Base-by-base conservation (phyloP, 805 yeast genomes). In the Metschnikowia peoriensis region DNA sequence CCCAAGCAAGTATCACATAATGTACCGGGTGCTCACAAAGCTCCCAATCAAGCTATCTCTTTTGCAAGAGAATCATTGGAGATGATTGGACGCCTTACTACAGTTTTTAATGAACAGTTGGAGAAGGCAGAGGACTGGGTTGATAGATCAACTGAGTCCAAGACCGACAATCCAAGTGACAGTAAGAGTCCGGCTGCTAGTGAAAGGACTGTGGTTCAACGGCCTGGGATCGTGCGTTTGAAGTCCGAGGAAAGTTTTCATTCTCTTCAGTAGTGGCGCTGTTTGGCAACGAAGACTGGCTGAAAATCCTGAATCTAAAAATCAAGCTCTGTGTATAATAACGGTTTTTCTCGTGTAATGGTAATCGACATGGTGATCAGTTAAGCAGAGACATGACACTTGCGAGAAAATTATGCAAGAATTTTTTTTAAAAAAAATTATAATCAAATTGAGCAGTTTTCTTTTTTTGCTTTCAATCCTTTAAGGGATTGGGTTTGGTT, bases 1-100 rank as follows among this genome's bases (percentile, higher is more conserved):
- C 99, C 98, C 0, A 69, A 78, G 40, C 64, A 38, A 80, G 85
- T 61, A 81, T 50, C 57, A 1, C 54, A 50, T 38, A 53, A 40
- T 28, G 51, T 53, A 2, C 44, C 51, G 16, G 41, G 52, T 39
- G 48, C 53, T 17, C 91, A 57, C 54, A 58, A 58, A 44, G 66
- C 71, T 16, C 70, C 67, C 38, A 89, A 88, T 22, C 83, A 86
- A 56, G 88, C 90, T 1, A 71, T 94, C 28, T 79, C 88, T 6
- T 75, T 93, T 54, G 97, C 98, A 0, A 86, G 87, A 58, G 99
- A 94, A 67, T 86, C 97, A 0, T 72, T 93, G 45, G 94, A 88
- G 41, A 88, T 92, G 90, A 86, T 93, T 38, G 79, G 85, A 40
- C 87, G 88, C 52, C 85, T 93, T 16, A 90, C 91, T 58, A 79